Base-by-base conservation (phyloP, 2,329 filamentous ascomycete species). In the Penicillium glabrum region DNA sequence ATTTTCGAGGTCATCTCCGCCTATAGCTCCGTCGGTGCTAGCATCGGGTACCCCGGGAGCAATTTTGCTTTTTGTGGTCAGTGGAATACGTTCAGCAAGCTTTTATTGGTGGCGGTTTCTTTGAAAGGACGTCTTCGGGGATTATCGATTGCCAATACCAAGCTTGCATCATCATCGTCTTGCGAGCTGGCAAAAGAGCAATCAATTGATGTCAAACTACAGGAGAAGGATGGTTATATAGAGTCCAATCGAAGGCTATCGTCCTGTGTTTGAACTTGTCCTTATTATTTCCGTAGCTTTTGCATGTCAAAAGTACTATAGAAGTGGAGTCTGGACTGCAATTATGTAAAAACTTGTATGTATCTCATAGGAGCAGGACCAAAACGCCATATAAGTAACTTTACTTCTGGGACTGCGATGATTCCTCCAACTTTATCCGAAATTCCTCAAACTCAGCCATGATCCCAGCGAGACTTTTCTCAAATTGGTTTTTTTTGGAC, bases 21-120 rank as follows among this genome's bases (percentile, higher is more conserved):
- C 3, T 88, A 87, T 64, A 84, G 83, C 11, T 84, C 80, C 49
- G 84, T 88, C 11, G 85, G 85, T 11, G 76, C 87, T 23, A 83
- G 80, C 26, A 78, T 83, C 3, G 85, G 85, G 1, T 72, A 84
- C 21, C 82, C 84, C 0, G 75, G 76, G 9, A 72, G 79, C 53
- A 78, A 79, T 46, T 84, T 81, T 65, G 84, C 82, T 50, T 82
- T 88, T 54, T 76, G 75, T 46, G 84, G 84, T 3, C 79, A 78
- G 0, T 83, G 82, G 77, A 79, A 80, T 48, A 74, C 75, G 1
- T 75, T 79, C 13, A 85, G 81, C 68, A 88, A 87, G 71, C 64
- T 88, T 27, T 77, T 86, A 14, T 69, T 87, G 54, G 79, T 81
- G 45, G 74, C 80, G 1, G 82, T 87, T 11, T 85, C 85, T 73